Conservation (phyloP, 2,329 filamentous ascomycete species). For the Mariannaea sp. region DNA sequence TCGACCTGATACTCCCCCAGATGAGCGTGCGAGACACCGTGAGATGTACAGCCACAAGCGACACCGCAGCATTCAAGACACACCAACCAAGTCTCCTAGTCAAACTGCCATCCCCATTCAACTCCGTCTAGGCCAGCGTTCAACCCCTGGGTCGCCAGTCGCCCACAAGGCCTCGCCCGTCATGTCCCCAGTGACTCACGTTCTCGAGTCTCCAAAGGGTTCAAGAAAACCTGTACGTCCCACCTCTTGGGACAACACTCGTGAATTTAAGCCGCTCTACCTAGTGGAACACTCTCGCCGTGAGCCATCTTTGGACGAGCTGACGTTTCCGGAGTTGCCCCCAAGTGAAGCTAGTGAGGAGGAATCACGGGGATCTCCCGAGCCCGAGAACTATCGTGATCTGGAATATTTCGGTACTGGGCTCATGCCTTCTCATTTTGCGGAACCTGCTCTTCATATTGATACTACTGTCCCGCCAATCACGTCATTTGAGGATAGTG, state of each 20-base stretch:
- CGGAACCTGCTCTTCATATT: slow-evolving; percentile 44
- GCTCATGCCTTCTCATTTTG: slow-evolving; percentile 24
- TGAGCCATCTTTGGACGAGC: slow-evolving; percentile 40
- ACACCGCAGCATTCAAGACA: slow-evolving; percentile 55
- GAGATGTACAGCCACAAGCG: slow-evolving; percentile 52
- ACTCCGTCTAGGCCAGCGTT: slow-evolving; percentile 56
- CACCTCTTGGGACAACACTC: slow-evolving; percentile 65
- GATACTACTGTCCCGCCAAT: slow-evolving; percentile 45
- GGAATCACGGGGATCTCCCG: slow-evolving; percentile 43
- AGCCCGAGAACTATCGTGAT: slow-evolving; percentile 33
- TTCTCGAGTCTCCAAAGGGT: slow-evolving; percentile 40
- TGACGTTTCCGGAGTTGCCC: slow-evolving; percentile 56
- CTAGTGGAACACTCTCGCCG: slow-evolving; percentile 70
- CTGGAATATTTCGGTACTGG: slow-evolving; percentile 38
- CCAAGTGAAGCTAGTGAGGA: slow-evolving; percentile 51
- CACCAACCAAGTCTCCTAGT: slow-evolving; percentile 56
- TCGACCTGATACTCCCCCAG: slow-evolving; percentile 60
- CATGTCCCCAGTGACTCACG: slow-evolving; percentile 40
- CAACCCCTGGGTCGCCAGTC: slow-evolving; percentile 50
- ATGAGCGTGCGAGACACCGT: slow-evolving; percentile 49
- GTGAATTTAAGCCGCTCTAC: slow-evolving; percentile 81
- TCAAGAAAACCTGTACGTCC: slow-evolving; percentile 53
- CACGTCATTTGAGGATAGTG: slow-evolving; percentile 49
- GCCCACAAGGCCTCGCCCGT: slow-evolving; percentile 47
- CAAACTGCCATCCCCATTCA: slow-evolving; percentile 63